Evolutionary conservation across 2,329 filamentous ascomycete species (phyloP), one percentile per base, ranked within the genome.

Genomic region (Colletotrichum scovillei): DNA sequence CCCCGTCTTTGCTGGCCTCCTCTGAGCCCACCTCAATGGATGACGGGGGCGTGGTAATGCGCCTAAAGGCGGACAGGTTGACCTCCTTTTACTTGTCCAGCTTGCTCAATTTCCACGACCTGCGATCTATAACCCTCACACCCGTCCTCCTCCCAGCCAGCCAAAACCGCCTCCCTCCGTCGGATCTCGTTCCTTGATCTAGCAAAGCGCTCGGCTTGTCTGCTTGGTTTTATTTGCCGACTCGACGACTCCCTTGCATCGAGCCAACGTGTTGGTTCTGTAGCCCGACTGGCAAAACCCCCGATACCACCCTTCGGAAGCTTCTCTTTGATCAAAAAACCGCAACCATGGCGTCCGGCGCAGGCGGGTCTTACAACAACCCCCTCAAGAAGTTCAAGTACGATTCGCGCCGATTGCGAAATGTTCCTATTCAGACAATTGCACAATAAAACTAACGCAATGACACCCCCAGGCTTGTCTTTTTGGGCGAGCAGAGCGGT

Each of bases 321-420:
- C 65, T 72, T 63, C 66, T 52, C 65, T 64, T 69, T 62, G 59
- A 63, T 68, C 56, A 68, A 49, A 22, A 49, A 49, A 14, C 56
- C 11, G 68, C 69, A 67, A 74, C 30, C 63, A 98, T 98, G 95
- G 94, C 95, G 84, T 87, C 91, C 79, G 85, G 83, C 79, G 84
- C 87, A 75, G 92, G 92, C 81, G 94, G 93, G 84, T 94, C 94
- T 77, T 99, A 98, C 89, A 98, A 97, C 84, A 98, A 98, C 89
- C 97, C 97, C 80, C 89, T 99, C 87, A 99, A 99, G 94, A 99
- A 99, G 86, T 99, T 98, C 93, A 99, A 99, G 95, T 98, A 88
- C 74, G 81, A 79, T 30, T 26, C 11, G 59, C 56, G 42, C 42
- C 42, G 42, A 49, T 49, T n/a, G 19, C 16, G 19, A 49, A 22